Evolutionary conservation across 768 basidiomycete species (phyloP), one percentile per base, ranked within the genome.

Genomic region (Rhodocollybia butyracea): DNA sequence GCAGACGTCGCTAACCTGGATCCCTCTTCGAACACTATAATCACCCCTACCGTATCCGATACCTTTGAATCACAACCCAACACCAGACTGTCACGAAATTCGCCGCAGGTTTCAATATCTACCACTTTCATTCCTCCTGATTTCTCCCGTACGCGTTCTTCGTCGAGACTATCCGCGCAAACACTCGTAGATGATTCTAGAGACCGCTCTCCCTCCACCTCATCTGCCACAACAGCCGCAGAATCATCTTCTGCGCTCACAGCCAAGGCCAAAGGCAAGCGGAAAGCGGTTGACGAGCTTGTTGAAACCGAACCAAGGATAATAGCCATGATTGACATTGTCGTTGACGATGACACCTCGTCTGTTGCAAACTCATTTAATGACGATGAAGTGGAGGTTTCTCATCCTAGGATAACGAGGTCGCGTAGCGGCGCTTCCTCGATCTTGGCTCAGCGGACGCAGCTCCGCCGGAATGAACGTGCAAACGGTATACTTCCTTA

Each of bases 111-210:
- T 26, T 19, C 17, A n/a, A n/a, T 40, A 34, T 29, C 51, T 13
- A 30, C 22, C 15, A 40, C n/a, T 21, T n/a, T 53, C 15, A 38
- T 15, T 41, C 38, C 51, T 13, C 51, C 41, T 17, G 39, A 17
- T 26, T 39, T 29, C 31, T 53, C 51, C 7, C 51, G 31, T 0
- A 54, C 53, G 29, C 53, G 53, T 19, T 54, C 53, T 13, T 45
- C 53, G 12, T 54, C 53, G 17, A 40, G 53, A 19, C 29, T 54
- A 31, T 54, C 53, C 17, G 30, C 53, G 8, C 39, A 34, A 13
- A 54, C 53, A 3, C 27, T 54, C 3, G 53, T 54, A 5, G 43
- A 32, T 17, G 53, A 54, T 6, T 41, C 12, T 7, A 50, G 48
- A 22, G 48, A 50, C 5, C 22, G 21, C 26, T 50, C 48, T 22